Evolutionary conservation across 1,284 basidiomycete species (phyloP), one percentile per base, ranked within the genome.

Genomic region (Cronartium quercuum): DNA sequence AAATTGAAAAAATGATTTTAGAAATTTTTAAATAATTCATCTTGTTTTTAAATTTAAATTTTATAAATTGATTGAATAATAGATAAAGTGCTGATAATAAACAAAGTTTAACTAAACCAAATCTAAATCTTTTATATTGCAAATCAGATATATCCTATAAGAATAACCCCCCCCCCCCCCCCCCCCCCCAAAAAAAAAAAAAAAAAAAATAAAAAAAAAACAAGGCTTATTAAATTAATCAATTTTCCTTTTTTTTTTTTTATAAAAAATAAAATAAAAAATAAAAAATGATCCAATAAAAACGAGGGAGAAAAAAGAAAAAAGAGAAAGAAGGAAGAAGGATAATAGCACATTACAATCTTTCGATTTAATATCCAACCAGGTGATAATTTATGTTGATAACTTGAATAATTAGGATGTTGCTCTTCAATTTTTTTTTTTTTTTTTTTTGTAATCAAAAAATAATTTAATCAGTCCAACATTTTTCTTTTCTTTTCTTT

Each of bases 341-440:
- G 63, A 35, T 7, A 21, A 41, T 9, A 35, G 42, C 37, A 6
- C 78, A 84, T 77, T 65, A 84, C 84, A 2, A 85, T 82, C 71
- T 80, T 78, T 34, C 84, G 80, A 0, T 83, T 83, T 18, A 82
- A 82, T 35, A 86, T 78, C 85, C 85, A 87, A 3, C 86, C 86
- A 0, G 78, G 77, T 1, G 87, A 88, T 0, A 98, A 83, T 75
- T 86, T 85, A 18, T 83, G 80, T 0, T 84, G 81, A 82, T 88
- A 96, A 29, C 84, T 80, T 3, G 79, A 80, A 79, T 89, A 94
- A 80, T 96, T 95, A 0, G 87, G 87, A 82, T 93, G 88, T n/a
- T 61, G 84, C 85, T 41, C 68, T 69, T 24, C 6, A 40, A 60
- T 13, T 7, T n/a, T 2, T 6, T 2, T 15, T 29, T 9, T 21